A percentile compares a stretch with the other conserved stretches of the same genome.
phyloP scores from a whole-genome alignment of 768 basidiomycete genomes.

The Termitomyces sp. region DNA sequence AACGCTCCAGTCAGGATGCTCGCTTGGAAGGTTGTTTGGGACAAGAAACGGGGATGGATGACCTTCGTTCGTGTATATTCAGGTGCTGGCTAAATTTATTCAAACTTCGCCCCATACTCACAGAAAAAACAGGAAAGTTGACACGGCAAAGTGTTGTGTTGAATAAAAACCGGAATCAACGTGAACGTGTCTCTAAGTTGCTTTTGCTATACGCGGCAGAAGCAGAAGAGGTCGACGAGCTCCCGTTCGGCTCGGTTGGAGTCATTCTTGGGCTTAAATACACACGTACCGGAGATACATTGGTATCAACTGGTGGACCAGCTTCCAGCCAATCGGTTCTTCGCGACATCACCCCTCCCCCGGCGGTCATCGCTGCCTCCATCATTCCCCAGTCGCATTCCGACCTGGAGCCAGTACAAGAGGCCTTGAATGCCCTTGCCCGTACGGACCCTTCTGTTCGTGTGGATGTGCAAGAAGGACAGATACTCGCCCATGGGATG shows the following conservation, averaged over 20 bases:
- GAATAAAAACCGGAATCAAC: constrained; percentile 65
- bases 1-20: constrained; percentile 58
- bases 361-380: constrained; percentile 83
- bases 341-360: constrained; percentile 68
- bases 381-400: constrained; percentile 78
- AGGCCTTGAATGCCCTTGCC: constrained; percentile 64
- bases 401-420: constrained; percentile 74
- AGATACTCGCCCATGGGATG: constrained; percentile 78
- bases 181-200: constrained; percentile 72
- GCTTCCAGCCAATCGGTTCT: constrained; percentile 37
- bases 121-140: constrained; percentile 53
- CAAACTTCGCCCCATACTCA: neutral
- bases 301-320: constrained; percentile 51
- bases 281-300: constrained; percentile 86
- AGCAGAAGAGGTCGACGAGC: constrained; percentile 69
- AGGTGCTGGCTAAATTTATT: constrained; percentile 40
- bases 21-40: constrained; percentile 91
- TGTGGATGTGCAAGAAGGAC: constrained; percentile 76
- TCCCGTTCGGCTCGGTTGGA: constrained; percentile 81
- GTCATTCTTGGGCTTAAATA: constrained; percentile 80
- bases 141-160: constrained; percentile 56
- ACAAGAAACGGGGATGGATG: constrained; percentile 84
- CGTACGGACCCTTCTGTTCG: constrained; percentile 93
- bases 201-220: constrained; percentile 77
- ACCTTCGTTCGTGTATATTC: constrained; percentile 89